Evolutionary conservation across 2,329 filamentous ascomycete species (phyloP).

Genomic region (Pseudogymnoascus sp.): DNA sequence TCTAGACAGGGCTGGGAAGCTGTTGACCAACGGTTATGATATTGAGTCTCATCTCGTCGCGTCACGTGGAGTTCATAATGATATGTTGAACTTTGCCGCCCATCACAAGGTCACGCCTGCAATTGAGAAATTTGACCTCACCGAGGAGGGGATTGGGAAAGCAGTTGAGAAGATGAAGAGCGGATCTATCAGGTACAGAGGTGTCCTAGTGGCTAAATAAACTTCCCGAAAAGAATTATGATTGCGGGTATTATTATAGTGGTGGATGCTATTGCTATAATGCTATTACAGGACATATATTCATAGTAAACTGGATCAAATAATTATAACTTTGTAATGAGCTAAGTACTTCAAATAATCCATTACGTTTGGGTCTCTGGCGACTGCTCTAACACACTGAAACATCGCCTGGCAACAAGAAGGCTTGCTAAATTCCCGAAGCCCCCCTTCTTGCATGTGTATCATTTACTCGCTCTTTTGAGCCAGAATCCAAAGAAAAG

Average conservation of each 20-base stretch:
- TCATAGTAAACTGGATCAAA: not conserved
- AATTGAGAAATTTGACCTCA: conserved; percentile 17
- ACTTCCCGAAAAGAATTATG: not conserved
- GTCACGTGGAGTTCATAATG: conserved; percentile 13
- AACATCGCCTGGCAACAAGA: not conserved
- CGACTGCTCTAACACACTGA: no score
- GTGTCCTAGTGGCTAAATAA: conserved; percentile 13
- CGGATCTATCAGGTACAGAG: conserved; percentile 18
- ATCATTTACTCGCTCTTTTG: conserved; percentile 3
- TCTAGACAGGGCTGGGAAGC: not conserved
- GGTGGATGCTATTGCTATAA: not conserved
- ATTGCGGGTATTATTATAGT: not conserved
- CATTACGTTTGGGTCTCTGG: not conserved
- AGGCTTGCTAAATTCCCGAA: not conserved
- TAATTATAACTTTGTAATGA: not conserved
- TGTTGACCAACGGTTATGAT: conserved; percentile 17
- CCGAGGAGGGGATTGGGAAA: conserved; percentile 12
- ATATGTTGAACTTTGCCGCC: conserved; percentile 19
- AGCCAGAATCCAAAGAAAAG: conserved; percentile 13
- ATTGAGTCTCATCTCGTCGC: conserved; percentile 16
- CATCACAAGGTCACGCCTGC: conserved; percentile 14
- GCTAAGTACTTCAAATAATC: not conserved
- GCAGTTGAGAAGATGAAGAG: conserved; percentile 15
- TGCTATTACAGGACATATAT: not conserved
- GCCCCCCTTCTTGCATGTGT: not conserved